Conservation (phyloP, 2,329 filamentous ascomycete genomes). For the Myriosclerotinia duriaeana region DNA sequence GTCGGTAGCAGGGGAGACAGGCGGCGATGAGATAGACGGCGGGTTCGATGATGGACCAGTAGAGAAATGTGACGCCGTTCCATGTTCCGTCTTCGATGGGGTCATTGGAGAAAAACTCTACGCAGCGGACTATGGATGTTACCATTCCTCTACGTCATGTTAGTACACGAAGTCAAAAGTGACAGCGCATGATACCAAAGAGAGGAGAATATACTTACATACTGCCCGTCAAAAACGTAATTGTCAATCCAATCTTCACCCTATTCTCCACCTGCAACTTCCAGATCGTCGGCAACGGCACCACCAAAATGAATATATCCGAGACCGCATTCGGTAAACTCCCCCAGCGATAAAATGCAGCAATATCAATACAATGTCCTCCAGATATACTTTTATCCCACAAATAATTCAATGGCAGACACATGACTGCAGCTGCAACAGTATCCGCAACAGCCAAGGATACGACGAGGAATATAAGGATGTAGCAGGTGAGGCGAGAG, state of each 20-base stretch:
- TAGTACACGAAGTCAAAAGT: background rate
- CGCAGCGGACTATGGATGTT: constrained; percentile 16
- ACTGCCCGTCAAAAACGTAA: constrained; percentile 13
- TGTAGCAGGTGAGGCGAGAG: constrained; percentile 2
- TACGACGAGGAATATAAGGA: background rate
- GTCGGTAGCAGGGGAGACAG: constrained; percentile 10
- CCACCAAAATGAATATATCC: background rate
- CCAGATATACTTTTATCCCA: constrained; percentile 1
- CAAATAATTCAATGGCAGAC: background rate
- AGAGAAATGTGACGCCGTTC: constrained; percentile 1
- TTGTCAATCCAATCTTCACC: background rate
- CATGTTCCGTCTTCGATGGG: background rate
- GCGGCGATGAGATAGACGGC: constrained; percentile 19
- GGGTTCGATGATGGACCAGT: constrained; percentile 2
- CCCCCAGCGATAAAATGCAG: background rate
- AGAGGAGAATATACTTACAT: background rate
- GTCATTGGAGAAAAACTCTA: constrained; percentile 4
- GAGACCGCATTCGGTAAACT: background rate
- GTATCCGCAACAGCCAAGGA: background rate
- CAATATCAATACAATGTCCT: constrained; percentile 5
- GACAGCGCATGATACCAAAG: background rate
- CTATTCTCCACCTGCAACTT: background rate
- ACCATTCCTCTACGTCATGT: constrained; percentile 1
- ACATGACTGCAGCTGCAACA: background rate
- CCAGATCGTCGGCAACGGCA: constrained; percentile 1